Evolutionary conservation across 352 stramenopile genomes (phyloP).

Genomic region (Phytophthora pisi): DNA sequence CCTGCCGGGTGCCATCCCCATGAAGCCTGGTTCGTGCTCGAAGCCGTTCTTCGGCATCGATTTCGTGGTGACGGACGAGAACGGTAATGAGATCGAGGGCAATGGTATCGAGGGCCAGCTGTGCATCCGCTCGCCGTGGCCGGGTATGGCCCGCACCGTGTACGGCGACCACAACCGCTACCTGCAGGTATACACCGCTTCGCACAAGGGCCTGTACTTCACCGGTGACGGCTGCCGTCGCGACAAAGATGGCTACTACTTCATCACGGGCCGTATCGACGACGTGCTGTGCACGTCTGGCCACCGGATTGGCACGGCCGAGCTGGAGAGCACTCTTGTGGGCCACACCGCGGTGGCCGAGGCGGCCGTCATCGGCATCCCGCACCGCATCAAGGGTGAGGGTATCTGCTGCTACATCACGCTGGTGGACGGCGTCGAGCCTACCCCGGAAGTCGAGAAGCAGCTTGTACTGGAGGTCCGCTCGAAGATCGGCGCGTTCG

Average conservation of each 20-base stretch:
- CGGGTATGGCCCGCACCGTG: slow-evolving; percentile 95
- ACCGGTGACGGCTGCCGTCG: slow-evolving; percentile 89
- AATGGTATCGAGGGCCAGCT: slow-evolving; percentile 93
- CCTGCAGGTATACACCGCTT: slow-evolving; percentile 95
- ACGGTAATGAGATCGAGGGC: slow-evolving; percentile 89
- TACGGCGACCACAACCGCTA: slow-evolving; percentile 96
- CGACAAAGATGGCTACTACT: slow-evolving; percentile 97
- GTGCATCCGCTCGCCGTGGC: slow-evolving; percentile 95
- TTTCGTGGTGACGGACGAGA: slow-evolving; percentile 76
- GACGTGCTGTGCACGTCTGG: slow-evolving; percentile 96
- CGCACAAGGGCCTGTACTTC: slow-evolving; percentile 98
- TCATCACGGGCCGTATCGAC: slow-evolving; percentile 98
- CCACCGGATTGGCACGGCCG: slow-evolving; percentile 89
- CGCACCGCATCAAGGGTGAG: slow-evolving; percentile 97
- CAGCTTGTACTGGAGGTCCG: slow-evolving; percentile 88
- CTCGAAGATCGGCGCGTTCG: slow-evolving; percentile 95
- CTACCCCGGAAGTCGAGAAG: slow-evolving; percentile 61
- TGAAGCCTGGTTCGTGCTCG: slow-evolving; percentile 94
- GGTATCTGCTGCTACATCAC: slow-evolving; percentile 96
- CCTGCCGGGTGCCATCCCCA: slow-evolving; percentile 86
- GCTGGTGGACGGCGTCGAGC: slow-evolving; percentile 83
- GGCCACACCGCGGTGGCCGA: slow-evolving; percentile 93
- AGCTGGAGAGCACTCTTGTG: slow-evolving; percentile 92
- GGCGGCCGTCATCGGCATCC: slow-evolving; percentile 94
- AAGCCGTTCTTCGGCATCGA: slow-evolving; percentile 97